Base-by-base conservation (phyloP, 1,284 basidiomycete species). In the Papiliotrema flavescens region DNA sequence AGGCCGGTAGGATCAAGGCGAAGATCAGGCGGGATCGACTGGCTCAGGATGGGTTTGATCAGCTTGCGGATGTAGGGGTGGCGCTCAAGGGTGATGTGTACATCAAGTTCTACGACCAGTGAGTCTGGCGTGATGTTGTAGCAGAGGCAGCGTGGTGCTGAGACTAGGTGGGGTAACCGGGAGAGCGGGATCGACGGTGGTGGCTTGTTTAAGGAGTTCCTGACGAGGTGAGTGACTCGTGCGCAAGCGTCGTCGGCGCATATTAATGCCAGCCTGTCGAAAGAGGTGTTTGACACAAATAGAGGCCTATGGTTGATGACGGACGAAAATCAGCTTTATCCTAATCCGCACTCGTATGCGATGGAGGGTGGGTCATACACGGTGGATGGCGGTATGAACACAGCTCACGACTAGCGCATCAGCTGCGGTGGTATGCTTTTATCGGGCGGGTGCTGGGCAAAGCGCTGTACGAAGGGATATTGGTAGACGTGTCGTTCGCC, bases 121-220 rank as follows among this genome's bases (percentile, higher is more conserved):
- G 85, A 73, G 86, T 54, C 24, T 3, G 24, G 43, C 40, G 55
- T 54, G 57, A 26, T 54, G 36, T 54, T 49, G 24, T n/a, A 24
- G 49, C 51, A 11, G 28, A 11, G 9, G 47, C 3, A 28, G 13
- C 47, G 17, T 22, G 41, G 41, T 55, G 43, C 53, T 57, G 52
- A 54, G 35, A 34, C 36, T 52, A 50, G 67, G 53, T 73, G 61
- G 49, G 76, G 63, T 8, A 61, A 53, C 15, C 62, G 66, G 53
- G 74, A 77, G 54, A 57, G 61, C 3, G 73, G 75, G 15, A 72
- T 74, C 34, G 94, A 98, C 66, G 95, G 95, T 1, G 94, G 96
- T 2, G 95, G 96, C 0, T 85, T 98, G 8, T 98, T 97, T 80
- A 99, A 98, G 72, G 96, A 98, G 75, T 96, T 98, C 69, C 83